phyloP scores from a whole-genome alignment of 129 eudicot species.

The Flaveria trinervia region DNA sequence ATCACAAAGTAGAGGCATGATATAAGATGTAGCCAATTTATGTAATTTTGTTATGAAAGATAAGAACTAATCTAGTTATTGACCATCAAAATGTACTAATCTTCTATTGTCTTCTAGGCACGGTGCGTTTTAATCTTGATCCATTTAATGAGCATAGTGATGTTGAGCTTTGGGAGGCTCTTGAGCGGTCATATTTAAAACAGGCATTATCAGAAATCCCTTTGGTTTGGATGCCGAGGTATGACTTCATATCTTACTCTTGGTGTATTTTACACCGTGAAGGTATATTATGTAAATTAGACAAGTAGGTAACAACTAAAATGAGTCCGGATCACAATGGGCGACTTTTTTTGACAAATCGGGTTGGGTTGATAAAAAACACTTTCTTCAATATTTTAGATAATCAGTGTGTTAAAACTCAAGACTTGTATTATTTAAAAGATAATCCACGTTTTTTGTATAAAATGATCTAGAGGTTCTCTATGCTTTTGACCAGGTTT shows the following conservation, averaged over 20 bases:
- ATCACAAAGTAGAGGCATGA: conserved; percentile 1
- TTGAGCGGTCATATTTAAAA: conserved; percentile 89
- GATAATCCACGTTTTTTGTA: neutral
- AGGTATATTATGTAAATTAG: neutral
- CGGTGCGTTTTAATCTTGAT: conserved; percentile 94
- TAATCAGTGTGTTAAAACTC: neutral
- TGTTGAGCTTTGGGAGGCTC: conserved; percentile 94
- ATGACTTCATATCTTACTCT: conserved; percentile 18
- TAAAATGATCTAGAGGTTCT: neutral
- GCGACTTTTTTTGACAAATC: neutral
- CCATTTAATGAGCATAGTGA: conserved; percentile 90
- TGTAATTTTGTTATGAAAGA: neutral
- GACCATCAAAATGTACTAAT: neutral
- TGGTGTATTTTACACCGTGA: conserved; percentile 2
- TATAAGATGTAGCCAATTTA: neutral
- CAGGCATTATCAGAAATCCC: conserved; percentile 64
- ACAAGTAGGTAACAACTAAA: neutral
- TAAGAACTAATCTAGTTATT: neutral
- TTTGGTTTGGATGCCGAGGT: conserved; percentile 98
- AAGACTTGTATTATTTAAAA: neutral
- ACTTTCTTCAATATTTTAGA: neutral
- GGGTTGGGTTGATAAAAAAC: too few species aligned
- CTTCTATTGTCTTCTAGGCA: conserved; percentile 47
- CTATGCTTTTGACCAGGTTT: neutral
- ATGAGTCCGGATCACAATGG: neutral